phyloP scores from a whole-genome alignment of 2,329 filamentous ascomycete species.

The Knufia petricola region DNA sequence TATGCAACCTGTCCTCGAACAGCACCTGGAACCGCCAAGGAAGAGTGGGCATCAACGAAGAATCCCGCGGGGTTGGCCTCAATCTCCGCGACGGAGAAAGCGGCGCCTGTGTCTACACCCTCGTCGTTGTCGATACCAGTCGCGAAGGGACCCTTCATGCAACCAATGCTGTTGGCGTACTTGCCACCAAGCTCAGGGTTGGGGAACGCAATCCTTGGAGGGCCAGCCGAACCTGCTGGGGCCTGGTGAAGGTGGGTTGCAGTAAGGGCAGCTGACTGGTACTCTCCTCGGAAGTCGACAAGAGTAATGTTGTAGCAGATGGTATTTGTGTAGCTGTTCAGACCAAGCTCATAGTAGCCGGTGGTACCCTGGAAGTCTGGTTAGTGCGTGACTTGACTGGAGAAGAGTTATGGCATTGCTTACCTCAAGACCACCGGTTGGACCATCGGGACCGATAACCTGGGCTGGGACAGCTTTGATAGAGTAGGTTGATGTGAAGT shows the following conservation, averaged over 20 bases:
- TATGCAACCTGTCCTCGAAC: constrained; percentile 41
- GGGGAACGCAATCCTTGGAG: constrained; percentile 44
- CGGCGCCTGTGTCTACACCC: constrained; percentile 40
- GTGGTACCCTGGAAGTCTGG: constrained; percentile 31
- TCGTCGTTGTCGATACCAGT: constrained; percentile 38
- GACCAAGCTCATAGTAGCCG: constrained; percentile 44
- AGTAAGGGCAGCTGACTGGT: constrained; percentile 41
- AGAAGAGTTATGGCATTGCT: background rate
- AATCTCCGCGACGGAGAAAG: constrained; percentile 43
- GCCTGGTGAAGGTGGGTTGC: constrained; percentile 49
- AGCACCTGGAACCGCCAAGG: constrained; percentile 40
- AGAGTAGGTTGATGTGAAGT: constrained; percentile 42
- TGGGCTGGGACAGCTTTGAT: constrained; percentile 42
- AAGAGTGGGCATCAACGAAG: constrained; percentile 47
- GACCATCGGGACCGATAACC: constrained; percentile 37
- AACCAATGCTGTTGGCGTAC: constrained; percentile 18
- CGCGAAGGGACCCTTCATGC: constrained; percentile 32
- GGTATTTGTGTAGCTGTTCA: constrained; percentile 39
- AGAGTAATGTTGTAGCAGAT: constrained; percentile 45
- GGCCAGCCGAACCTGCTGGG: constrained; percentile 37
- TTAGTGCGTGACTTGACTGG: constrained; percentile 9
- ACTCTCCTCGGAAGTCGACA: constrained; percentile 40
- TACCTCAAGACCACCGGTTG: constrained; percentile 11
- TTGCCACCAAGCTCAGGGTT: constrained; percentile 37
- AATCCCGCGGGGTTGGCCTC: constrained; percentile 42